Percentiles rank a stretch among this genome's conserved stretches.
phyloP scores from a whole-genome alignment of 2,329 filamentous ascomycete species.

The Trichoderma semiorbis region DNA sequence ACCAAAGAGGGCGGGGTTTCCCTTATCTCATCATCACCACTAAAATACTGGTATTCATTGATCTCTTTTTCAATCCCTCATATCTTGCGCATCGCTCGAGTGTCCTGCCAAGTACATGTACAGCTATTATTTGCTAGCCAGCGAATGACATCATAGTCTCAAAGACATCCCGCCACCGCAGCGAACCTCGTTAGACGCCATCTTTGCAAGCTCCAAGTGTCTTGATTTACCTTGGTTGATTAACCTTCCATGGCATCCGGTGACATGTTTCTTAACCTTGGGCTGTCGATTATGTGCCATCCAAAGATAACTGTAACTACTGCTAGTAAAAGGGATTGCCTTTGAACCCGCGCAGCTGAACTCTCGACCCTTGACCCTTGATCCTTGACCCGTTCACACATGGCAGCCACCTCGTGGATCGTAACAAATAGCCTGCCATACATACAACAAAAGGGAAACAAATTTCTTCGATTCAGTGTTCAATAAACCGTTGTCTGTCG shows the following conservation, averaged over 20 bases:
- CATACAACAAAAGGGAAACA: neutral
- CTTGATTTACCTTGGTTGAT: neutral
- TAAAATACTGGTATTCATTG: neutral
- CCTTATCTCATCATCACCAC: neutral
- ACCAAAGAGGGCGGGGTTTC: neutral
- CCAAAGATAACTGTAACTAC: neutral
- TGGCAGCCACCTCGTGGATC: neutral
- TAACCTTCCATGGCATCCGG: neutral
- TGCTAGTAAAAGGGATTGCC: neutral
- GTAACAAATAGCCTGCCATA: neutral
- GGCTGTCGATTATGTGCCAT: neutral
- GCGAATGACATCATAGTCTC: conserved; percentile 35
- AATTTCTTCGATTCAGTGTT: neutral
- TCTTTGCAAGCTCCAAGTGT: neutral
- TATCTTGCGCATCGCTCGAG: neutral
- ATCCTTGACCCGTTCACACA: neutral
- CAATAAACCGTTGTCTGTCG: neutral
- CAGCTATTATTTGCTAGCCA: neutral
- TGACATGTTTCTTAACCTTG: neutral
- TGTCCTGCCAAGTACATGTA: neutral
- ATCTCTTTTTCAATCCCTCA: neutral
- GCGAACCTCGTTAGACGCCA: neutral
- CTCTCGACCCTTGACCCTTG: neutral
- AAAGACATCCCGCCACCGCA: neutral
- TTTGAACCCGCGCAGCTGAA: neutral